phyloP scores from a whole-genome alignment of 1,284 basidiomycete species.

The Apiotrichum laibachii region DNA sequence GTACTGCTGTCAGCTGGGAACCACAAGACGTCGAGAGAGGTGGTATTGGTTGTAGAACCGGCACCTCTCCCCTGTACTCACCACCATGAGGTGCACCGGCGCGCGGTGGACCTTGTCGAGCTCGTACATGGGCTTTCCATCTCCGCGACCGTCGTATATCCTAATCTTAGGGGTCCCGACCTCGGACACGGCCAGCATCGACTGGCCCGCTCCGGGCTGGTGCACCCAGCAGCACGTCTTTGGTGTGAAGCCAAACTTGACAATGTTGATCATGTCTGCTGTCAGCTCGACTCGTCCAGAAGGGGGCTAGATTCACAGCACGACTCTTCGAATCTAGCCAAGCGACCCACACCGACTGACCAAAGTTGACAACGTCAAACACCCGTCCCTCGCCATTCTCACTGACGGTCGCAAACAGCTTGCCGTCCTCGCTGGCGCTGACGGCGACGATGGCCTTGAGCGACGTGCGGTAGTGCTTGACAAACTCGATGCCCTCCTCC shows the following conservation, averaged over 20 bases:
- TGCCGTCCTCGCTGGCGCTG: slow-evolving; percentile 87
- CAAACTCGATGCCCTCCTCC: slow-evolving; percentile 83
- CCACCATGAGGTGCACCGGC: slow-evolving; percentile 86
- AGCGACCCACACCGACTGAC: slow-evolving; percentile 56
- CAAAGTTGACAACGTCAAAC: slow-evolving; percentile 96
- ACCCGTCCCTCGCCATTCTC: slow-evolving; percentile 85
- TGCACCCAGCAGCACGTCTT: slow-evolving; percentile 93
- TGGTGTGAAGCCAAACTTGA: slow-evolving; percentile 81
- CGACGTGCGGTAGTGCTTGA: slow-evolving; percentile 91
- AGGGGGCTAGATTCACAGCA: no score
- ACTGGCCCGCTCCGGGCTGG: slow-evolving; percentile 77
- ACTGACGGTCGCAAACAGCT: slow-evolving; percentile 82
- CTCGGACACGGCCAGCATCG: slow-evolving; percentile 88
- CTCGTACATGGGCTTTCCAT: slow-evolving; percentile 69
- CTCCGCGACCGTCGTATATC: slow-evolving; percentile 89
- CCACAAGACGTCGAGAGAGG: neutral
- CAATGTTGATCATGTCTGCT: slow-evolving; percentile 97
- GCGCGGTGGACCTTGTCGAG: slow-evolving; percentile 75
- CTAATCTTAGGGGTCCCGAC: slow-evolving; percentile 69
- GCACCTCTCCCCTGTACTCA: slow-evolving; percentile 53
- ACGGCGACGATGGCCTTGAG: slow-evolving; percentile 74
- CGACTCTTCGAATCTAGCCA: no score
- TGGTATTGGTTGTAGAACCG: no score
- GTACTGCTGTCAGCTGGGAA: slow-evolving; percentile 59
- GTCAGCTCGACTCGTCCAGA: slow-evolving; percentile 1